Percentiles rank a stretch among this genome's conserved stretches.
These are phyloP conservation scores for Kokia cookei DNA, from an alignment of 441 rosid genomes.

Conservation along the genomic window DNA sequence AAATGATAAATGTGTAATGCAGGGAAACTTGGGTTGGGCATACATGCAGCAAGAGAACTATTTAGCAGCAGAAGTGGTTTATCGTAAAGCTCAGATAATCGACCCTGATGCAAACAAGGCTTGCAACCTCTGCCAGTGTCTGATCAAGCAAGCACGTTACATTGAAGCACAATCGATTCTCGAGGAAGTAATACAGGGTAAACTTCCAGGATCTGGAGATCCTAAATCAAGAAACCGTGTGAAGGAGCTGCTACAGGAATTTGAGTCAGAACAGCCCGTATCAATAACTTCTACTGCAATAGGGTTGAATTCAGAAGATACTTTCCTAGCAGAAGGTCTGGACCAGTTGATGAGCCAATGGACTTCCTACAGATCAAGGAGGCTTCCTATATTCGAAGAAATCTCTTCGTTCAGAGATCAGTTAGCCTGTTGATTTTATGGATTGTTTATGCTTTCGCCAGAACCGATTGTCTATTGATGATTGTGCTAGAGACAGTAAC, in stretches of 20 bases:
- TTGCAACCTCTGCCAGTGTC: slow-evolving; percentile 36
- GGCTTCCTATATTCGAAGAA: slow-evolving; percentile 17
- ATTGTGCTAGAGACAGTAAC: background rate
- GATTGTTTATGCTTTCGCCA: background rate
- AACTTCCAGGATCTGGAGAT: slow-evolving; percentile 32
- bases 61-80: slow-evolving; percentile 47
- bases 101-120: slow-evolving; percentile 52
- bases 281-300: background rate
- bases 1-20: background rate
- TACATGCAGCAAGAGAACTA: slow-evolving; percentile 37
- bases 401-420: slow-evolving; percentile 57
- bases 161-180: slow-evolving; percentile 35
- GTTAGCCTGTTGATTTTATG: slow-evolving; percentile 41
- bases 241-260: slow-evolving; percentile 37
- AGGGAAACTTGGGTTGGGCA: slow-evolving; percentile 83
- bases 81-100: slow-evolving; percentile 46
- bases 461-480: background rate
- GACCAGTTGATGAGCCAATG: slow-evolving; percentile 51
- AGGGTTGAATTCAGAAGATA: slow-evolving; percentile 23
- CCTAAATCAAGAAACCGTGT: slow-evolving; percentile 35
- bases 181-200: slow-evolving; percentile 27
- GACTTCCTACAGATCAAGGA: slow-evolving; percentile 42
- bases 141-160: slow-evolving; percentile 42
- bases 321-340: slow-evolving; percentile 34
- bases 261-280: slow-evolving; percentile 10